Percentiles rank a stretch among this genome's conserved stretches.
phyloP scores from a whole-genome alignment of 2,329 filamentous ascomycete species.

The Phialophora chinensis region DNA sequence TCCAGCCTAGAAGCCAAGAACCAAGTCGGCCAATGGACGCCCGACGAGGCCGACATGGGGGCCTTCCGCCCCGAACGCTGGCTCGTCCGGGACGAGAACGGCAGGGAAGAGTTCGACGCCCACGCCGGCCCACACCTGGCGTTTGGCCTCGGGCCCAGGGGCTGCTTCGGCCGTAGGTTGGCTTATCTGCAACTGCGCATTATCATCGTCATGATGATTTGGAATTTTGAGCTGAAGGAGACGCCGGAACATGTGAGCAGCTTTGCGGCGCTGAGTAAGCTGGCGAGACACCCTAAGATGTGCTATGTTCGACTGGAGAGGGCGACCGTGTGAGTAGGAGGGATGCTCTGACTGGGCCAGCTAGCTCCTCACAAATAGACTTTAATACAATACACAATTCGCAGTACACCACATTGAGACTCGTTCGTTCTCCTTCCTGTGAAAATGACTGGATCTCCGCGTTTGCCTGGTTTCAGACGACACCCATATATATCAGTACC shows the following conservation, averaged over 20 bases:
- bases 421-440: no score
- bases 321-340: not conserved
- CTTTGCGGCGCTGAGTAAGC: conserved; percentile 9
- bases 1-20: conserved; percentile 41
- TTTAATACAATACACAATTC: no score
- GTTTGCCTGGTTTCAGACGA: no score
- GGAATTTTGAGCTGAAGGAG: conserved; percentile 48
- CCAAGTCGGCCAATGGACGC: conserved; percentile 38
- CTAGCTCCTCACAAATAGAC: no score
- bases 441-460: no score
- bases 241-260: conserved; percentile 36
- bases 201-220: conserved; percentile 47
- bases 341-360: not conserved
- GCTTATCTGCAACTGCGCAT: conserved; percentile 48
- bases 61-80: conserved; percentile 51
- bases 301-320: conserved; percentile 26
- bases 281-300: conserved; percentile 13
- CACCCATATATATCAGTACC: no score
- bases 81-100: conserved; percentile 43
- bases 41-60: conserved; percentile 40
- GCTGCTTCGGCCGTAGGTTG: conserved; percentile 49
- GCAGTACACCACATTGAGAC: no score
- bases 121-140: conserved; percentile 45
- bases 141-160: conserved; percentile 48
- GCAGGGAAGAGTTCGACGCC: conserved; percentile 44